Evolutionary conservation across 352 stramenopile genomes (phyloP).

Genomic region (Pythium dissotocum): DNA sequence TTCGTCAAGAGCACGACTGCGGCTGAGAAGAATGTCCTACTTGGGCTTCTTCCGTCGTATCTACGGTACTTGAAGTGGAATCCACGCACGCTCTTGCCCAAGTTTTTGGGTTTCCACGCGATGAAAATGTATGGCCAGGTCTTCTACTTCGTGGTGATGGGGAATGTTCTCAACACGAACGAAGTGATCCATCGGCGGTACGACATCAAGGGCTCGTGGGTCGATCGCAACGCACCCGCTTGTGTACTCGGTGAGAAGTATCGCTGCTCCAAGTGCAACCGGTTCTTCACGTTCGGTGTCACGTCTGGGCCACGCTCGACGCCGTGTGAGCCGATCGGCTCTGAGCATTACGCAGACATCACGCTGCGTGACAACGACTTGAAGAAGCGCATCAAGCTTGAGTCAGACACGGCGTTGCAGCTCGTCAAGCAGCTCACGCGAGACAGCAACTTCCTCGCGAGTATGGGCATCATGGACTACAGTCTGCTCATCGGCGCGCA

Average conservation of each 20-base stretch:
- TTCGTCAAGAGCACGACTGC: constrained; percentile 90
- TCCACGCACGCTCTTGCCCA: constrained; percentile 81
- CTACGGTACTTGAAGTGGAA: constrained; percentile 89
- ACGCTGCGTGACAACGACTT: constrained; percentile 85
- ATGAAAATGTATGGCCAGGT: constrained; percentile 93
- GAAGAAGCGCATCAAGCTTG: constrained; percentile 81
- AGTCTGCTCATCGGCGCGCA: constrained; percentile 87
- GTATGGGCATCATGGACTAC: constrained; percentile 91
- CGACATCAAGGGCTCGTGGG: constrained; percentile 92
- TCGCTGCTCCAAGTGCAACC: constrained; percentile 84
- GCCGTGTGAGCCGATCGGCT: constrained; percentile 52
- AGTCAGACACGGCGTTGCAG: constrained; percentile 43
- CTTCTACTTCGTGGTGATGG: constrained; percentile 93
- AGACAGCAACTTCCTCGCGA: constrained; percentile 83
- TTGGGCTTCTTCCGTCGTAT: constrained; percentile 82
- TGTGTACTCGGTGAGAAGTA: constrained; percentile 79
- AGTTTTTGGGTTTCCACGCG: constrained; percentile 88
- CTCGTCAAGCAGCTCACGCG: constrained; percentile 81
- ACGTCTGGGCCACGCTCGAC: constrained; percentile 28
- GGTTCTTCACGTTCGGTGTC: constrained; percentile 78
- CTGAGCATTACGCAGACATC: constrained; percentile 83
- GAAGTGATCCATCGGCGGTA: constrained; percentile 88
- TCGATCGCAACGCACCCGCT: constrained; percentile 79
- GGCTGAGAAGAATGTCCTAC: constrained; percentile 78
- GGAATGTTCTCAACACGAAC: constrained; percentile 84